Base-by-base conservation (phyloP, 345 rosid genomes). In the Salix caprea region DNA sequence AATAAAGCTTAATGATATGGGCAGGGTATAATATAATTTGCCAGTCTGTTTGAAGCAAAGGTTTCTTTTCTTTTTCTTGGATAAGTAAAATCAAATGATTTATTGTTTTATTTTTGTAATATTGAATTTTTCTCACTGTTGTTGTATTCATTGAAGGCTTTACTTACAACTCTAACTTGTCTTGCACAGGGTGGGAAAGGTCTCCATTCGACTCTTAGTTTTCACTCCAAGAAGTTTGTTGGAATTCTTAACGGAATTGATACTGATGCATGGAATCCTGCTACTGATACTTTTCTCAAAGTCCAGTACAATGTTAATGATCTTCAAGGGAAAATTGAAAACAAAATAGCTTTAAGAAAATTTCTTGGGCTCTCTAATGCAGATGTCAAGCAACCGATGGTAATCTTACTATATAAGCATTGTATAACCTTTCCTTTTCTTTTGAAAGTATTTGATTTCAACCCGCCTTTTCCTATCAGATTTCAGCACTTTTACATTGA, bases 221-320 rank as follows among this genome's bases (percentile, higher is more conserved):
- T 87, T 67, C 92, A 96, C 79, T 86, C 94, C 40, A 96, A 91
- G 79, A 96, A 96, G 85, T 96, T 96, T 69, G 48, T 89, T 34
- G 99, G 99, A 72, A 87, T 96, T 79, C 91, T 96, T 40, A 96
- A 96, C 69, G 99, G 99, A 68, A 91, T 96, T 36, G 99, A 96
- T 83, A 84, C 93, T 0, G 97, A 91, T 85, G 86, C 91, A 64
- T 96, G 99, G 99, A 93, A 96, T 88, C 99, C 99, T 19, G 90
- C 90, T n/a, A 82, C 91, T 0, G 99, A 93, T 82, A 81, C 82
- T 84, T 88, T 85, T 84, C 91, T 96, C 70, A 79, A 90, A 87
- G 90, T 90, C 52, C 98, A 91, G 81, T 96, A 89, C 85, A 89
- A 81, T 42, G 89, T 89, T 77, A 91, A 87, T 79, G 94, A 96